phyloP scores from a whole-genome alignment of 257 asterid species.

The Salvia splendens region DNA sequence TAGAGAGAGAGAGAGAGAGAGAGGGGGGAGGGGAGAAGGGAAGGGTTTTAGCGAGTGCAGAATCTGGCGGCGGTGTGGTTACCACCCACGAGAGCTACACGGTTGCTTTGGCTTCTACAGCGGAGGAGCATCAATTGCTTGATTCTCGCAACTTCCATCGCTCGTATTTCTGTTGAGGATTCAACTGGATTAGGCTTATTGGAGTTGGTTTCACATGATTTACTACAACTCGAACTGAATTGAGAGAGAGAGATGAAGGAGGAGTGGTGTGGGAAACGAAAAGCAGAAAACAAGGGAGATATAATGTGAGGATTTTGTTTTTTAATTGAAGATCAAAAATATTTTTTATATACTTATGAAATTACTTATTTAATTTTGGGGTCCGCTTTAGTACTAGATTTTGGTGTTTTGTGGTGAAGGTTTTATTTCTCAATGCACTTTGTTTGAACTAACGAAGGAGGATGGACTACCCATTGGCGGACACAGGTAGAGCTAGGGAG shows the following conservation, averaged over 20 bases:
- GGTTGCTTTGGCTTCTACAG: slow-evolving; percentile 43
- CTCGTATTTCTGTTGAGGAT: slow-evolving; percentile 15
- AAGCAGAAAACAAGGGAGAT: neutral
- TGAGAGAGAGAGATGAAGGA: neutral
- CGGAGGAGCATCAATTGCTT: slow-evolving; percentile 60
- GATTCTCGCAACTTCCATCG: slow-evolving; percentile 73
- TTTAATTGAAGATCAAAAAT: neutral
- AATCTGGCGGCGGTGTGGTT: slow-evolving; percentile 87
- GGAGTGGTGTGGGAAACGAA: slow-evolving; percentile 14
- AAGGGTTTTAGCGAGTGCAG: slow-evolving; percentile 62
- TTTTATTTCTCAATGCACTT: too few relatives aligned
- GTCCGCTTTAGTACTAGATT: too few relatives aligned
- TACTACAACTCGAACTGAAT: neutral
- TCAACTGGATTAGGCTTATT: neutral
- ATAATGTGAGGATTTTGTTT: neutral
- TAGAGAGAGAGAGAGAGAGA: slow-evolving; percentile 28
- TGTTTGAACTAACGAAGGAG: too few relatives aligned
- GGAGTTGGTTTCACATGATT: slow-evolving; percentile 33
- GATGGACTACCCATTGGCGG: too few relatives aligned
- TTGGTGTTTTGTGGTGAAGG: too few relatives aligned
- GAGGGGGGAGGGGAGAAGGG: slow-evolving; percentile 13
- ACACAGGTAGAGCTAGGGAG: too few relatives aligned
- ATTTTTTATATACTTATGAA: too few relatives aligned
- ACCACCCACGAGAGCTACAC: slow-evolving; percentile 79
- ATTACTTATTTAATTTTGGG: too few relatives aligned